Base-by-base conservation (phyloP, 2,329 filamentous ascomycete genomes). In the Parafenestella ontariensis region DNA sequence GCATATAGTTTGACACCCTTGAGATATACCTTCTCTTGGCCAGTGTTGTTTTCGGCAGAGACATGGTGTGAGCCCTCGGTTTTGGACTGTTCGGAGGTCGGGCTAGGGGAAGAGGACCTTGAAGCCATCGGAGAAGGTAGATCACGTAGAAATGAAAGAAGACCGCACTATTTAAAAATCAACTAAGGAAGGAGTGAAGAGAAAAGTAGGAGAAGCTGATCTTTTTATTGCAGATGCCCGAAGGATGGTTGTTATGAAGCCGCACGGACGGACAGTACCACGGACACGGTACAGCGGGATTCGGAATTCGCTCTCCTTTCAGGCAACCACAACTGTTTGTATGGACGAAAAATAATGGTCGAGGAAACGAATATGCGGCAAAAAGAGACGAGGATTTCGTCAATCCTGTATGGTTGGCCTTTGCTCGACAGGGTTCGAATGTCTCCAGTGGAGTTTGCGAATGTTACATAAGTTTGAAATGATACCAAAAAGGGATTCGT, bases 1-100 rank as follows among this genome's bases (percentile, higher is more conserved):
- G 56, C 26, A 5, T 28, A 29, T 1, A 68, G 53, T 18, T 61
- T 59, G 8, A 59, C 23, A 1, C 62, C 64, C 13, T 40, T 39
- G n/a, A 68, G 49, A 18, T 63, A 49, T 5, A 45, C 29, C 9
- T 10, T 20, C 3, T 17, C 13, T n/a, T 15, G 26, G 11, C 24
- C 17, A 26, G 41, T 15, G 7, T 54, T 26, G 5, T 13, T 18
- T 17, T 23, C 13, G 5, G 21, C 37, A 2, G n/a, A 11, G 8
- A 11, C 15, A 20, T 43, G 5, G 13, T 18, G 24, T 6, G 24
- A 43, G 10, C 4, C n/a, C 8, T 43, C 23, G 15, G 9, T 2
- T 31, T 20, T 17, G 5, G 41, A 18, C 15, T 29, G 10, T 11
- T 29, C 10, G 10, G 24, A 15, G 21, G 23, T 20, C n/a, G 41